These are phyloP conservation scores for Apiotrichum akiyoshidainum DNA, from an alignment of 1,284 basidiomycete species.

Conservation along the genomic window DNA sequence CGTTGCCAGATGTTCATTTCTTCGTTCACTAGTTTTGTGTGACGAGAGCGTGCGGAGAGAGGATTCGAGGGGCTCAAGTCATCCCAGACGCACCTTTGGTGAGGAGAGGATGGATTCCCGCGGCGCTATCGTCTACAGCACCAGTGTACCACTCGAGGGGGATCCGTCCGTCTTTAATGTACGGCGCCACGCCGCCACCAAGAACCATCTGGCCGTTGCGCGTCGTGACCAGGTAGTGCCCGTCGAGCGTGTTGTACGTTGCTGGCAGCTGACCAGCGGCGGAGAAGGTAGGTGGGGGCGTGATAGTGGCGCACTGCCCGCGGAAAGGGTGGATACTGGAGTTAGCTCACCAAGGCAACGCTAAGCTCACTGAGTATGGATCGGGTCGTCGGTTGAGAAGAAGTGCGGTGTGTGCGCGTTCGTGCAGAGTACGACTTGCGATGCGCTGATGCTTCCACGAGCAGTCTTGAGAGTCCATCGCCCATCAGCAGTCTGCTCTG, in stretches of 20 bases:
- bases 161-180: slow-evolving; percentile 13
- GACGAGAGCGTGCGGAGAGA: too few species aligned
- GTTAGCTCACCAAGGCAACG: not conserved
- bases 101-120: slow-evolving; percentile 10
- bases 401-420: slow-evolving; percentile 35
- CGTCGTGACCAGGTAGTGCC: slow-evolving; percentile 26
- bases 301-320: slow-evolving; percentile 30
- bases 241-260: slow-evolving; percentile 28
- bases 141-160: slow-evolving; percentile 14
- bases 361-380: slow-evolving; percentile 7
- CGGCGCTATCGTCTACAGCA: slow-evolving; percentile 22
- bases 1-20: not conserved
- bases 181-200: slow-evolving; percentile 16
- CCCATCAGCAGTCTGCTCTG: slow-evolving; percentile 11
- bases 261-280: slow-evolving; percentile 16
- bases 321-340: slow-evolving; percentile 23
- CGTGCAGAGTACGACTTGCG: slow-evolving; percentile 28
- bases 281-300: slow-evolving; percentile 28
- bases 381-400: slow-evolving; percentile 16
- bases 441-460: slow-evolving; percentile 23
- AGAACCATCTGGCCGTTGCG: slow-evolving; percentile 19
- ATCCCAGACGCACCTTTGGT: slow-evolving; percentile 8
- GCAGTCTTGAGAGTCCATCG: slow-evolving; percentile 11
- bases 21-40: too few species aligned
- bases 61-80: too few species aligned